phyloP scores from a whole-genome alignment of 2,329 filamentous ascomycete genomes.

The Pseudogymnoascus sp. region DNA sequence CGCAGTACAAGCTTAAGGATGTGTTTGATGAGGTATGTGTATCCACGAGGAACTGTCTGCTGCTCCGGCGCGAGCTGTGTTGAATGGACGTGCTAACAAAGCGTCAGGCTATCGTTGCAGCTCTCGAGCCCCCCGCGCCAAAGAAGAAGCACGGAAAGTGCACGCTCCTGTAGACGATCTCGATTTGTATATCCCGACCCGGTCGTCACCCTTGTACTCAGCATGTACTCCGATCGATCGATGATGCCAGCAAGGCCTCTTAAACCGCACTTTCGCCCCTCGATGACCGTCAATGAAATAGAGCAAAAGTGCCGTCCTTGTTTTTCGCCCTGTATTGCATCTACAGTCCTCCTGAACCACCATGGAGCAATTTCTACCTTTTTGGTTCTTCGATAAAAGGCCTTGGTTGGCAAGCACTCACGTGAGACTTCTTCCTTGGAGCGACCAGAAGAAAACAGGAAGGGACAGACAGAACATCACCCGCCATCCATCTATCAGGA shows the following conservation, averaged over 20 bases:
- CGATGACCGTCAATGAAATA: not conserved
- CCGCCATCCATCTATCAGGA: no score
- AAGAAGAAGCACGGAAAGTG: slow-evolving; percentile 72
- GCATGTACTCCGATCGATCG: not conserved
- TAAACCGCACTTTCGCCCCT: not conserved
- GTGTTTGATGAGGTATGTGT: slow-evolving; percentile 90
- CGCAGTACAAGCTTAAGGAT: slow-evolving; percentile 97
- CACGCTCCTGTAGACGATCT: slow-evolving; percentile 48
- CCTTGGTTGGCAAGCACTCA: no score
- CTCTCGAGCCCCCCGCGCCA: slow-evolving; percentile 75
- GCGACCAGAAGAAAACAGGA: no score
- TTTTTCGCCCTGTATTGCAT: no score
- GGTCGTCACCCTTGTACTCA: not conserved
- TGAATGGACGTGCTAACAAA: slow-evolving; percentile 16
- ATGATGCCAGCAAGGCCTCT: not conserved
- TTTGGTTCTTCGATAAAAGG: no score
- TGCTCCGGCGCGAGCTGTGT: not conserved
- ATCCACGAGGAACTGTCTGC: no score
- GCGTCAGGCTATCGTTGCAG: slow-evolving; percentile 81
- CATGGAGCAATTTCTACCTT: no score
- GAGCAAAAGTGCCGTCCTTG: no score
- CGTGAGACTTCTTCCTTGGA: no score
- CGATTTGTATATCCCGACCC: not conserved
- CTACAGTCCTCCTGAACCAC: no score
- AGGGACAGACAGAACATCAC: no score